Evolutionary conservation across 306 rosid genomes (phyloP), one percentile per base, ranked within the genome.

Genomic region (Spatholobus suberectus): DNA sequence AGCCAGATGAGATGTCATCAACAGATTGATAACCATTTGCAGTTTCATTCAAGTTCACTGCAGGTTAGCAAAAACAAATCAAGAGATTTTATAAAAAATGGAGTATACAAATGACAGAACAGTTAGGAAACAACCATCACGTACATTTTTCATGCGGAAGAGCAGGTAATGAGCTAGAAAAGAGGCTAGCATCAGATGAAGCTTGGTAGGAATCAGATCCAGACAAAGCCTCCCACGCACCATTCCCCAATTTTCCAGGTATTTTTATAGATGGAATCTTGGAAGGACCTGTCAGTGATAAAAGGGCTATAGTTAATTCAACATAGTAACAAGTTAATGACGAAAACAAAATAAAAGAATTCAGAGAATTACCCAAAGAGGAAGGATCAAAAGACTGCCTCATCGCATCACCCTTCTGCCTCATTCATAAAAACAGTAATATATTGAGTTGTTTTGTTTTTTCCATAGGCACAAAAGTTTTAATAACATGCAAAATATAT

Each of bases 121-220:
- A 23, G 51, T 70, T 11, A 59, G 73, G 76, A 52, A 81, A 75
- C 7, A 32, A 27, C 46, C 70, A 40, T 62, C 57, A 51, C 91
- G 34, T 92, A 94, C 98, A 75, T 77, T 90, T 89, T 67, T 89
- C 88, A 83, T 92, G 97, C 4, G 90, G 91, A 89, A 94, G 89
- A 79, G 89, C 98, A 62, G 97, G 97, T 65, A 94, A 85, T 23
- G 98, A 94, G 85, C 92, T 87, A 20, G 98, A 92, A 84, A 94
- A 94, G 40, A 94, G 92, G 75, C 90, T 89, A 72, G 94, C 92
- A 88, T 93, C 96, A 26, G 85, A 85, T 47, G 96, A 93, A 75
- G 91, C 87, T 70, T 81, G 90, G 86, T 75, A 88, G 40, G 84
- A 44, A 81, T 85, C 85, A 68, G 91, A 83, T 77, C 92, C 93